phyloP scores from a whole-genome alignment of 306 rosid genomes.

The Neltuma alba region DNA sequence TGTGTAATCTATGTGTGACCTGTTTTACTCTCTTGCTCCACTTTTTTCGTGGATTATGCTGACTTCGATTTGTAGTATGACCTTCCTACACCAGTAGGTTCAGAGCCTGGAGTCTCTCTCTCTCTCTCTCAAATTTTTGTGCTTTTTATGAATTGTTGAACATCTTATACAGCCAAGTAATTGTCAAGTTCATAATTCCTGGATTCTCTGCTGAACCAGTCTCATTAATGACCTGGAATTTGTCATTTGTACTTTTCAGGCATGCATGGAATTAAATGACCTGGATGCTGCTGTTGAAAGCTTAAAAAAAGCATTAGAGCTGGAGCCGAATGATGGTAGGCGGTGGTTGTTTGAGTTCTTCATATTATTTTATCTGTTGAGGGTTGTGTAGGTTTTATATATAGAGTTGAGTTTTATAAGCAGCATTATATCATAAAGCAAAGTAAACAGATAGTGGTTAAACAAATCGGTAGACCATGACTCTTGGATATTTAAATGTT shows the following conservation, averaged over 20 bases:
- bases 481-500: slow-evolving; percentile 23
- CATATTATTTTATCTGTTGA: not conserved
- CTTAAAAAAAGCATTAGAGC: slow-evolving; percentile 54
- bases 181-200: not conserved
- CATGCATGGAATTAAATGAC: slow-evolving; percentile 54
- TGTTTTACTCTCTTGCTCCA: not conserved
- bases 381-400: slow-evolving; percentile 4
- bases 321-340: slow-evolving; percentile 69
- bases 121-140: not conserved
- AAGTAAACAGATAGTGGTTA: slow-evolving; percentile 16
- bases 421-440: slow-evolving; percentile 20
- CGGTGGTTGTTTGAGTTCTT: slow-evolving; percentile 20
- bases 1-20: slow-evolving; percentile 17
- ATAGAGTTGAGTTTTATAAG: not conserved
- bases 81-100: slow-evolving; percentile 5
- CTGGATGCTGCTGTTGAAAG: slow-evolving; percentile 55
- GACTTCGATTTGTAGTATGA: not conserved
- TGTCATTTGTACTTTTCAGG: slow-evolving; percentile 42
- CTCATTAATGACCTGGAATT: slow-evolving; percentile 14
- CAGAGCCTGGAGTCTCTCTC: slow-evolving; percentile 9
- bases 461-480: slow-evolving; percentile 1
- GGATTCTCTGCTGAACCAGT: slow-evolving; percentile 25
- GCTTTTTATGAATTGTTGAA: slow-evolving; percentile 21
- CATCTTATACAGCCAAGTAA: not conserved
- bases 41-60: slow-evolving; percentile 1